phyloP scores from a whole-genome alignment of 2,329 filamentous ascomycete species.

The Bertia moriformis region DNA sequence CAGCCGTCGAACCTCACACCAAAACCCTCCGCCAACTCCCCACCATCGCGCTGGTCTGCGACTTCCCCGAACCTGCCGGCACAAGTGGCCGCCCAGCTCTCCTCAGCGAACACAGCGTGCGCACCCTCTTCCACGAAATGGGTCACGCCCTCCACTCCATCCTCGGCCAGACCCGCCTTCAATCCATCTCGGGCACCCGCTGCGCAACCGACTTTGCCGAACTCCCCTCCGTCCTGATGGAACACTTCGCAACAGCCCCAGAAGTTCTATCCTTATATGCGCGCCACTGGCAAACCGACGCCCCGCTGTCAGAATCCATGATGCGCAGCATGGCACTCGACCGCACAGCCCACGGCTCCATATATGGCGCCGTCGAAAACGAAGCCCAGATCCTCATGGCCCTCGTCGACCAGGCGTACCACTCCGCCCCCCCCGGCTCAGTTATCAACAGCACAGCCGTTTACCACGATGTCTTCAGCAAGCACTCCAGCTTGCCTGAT shows the following conservation, averaged over 20 bases:
- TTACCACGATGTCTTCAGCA: slow-evolving; percentile 61
- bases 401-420: slow-evolving; percentile 81
- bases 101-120: slow-evolving; percentile 71
- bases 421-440: slow-evolving; percentile 34
- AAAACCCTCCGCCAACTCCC: slow-evolving; percentile 73
- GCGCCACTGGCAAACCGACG: slow-evolving; percentile 76
- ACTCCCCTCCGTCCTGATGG: slow-evolving; percentile 90
- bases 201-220: slow-evolving; percentile 96
- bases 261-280: slow-evolving; percentile 75
- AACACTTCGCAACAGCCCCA: slow-evolving; percentile 81
- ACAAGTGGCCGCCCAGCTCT: slow-evolving; percentile 43
- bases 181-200: slow-evolving; percentile 85
- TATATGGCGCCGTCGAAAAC: slow-evolving; percentile 43
- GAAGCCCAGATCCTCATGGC: slow-evolving; percentile 82
- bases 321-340: slow-evolving; percentile 54
- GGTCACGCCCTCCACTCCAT: slow-evolving; percentile 93
- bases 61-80: slow-evolving; percentile 45
- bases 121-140: slow-evolving; percentile 98
- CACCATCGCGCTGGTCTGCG: slow-evolving; percentile 87
- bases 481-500: slow-evolving; percentile 45
- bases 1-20: slow-evolving; percentile 39
- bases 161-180: slow-evolving; percentile 75
- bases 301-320: slow-evolving; percentile 62
- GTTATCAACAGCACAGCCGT: slow-evolving; percentile 56
- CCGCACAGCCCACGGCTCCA: slow-evolving; percentile 56